phyloP scores from a whole-genome alignment of 352 stramenopile species.

The Globisporangium recalcitrans region DNA sequence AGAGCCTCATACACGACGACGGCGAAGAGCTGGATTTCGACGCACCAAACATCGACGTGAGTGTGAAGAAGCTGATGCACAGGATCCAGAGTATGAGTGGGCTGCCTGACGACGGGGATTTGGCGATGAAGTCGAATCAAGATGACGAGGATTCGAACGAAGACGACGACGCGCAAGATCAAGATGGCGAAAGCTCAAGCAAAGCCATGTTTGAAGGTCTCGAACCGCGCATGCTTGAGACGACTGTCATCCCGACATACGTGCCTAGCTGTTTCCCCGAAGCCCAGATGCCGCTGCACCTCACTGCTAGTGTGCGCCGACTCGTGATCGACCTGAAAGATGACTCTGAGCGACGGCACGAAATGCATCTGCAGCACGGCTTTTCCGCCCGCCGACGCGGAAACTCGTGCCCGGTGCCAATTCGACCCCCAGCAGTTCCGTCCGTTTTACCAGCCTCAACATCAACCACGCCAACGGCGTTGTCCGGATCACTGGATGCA shows the following conservation, averaged over 20 bases:
- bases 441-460: conserved; percentile 6
- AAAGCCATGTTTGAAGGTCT: conserved; percentile 5
- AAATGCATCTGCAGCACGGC: conserved; percentile 12
- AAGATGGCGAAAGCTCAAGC: neutral
- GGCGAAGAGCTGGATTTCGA: conserved; percentile 17
- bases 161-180: conserved; percentile 4
- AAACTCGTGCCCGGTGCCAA: conserved; percentile 55
- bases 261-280: conserved; percentile 19
- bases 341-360: conserved; percentile 41
- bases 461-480: conserved; percentile 7
- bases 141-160: conserved; percentile 17
- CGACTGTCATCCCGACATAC: conserved; percentile 7
- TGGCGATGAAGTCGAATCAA: conserved; percentile 15
- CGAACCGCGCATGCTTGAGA: conserved; percentile 15
- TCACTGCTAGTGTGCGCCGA: conserved; percentile 69
- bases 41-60: conserved; percentile 11
- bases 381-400: conserved; percentile 35
- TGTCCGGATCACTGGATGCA: conserved; percentile 4
- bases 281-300: conserved; percentile 53
- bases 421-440: neutral
- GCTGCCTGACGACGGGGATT: neutral
- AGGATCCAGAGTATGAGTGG: conserved; percentile 17
- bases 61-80: conserved; percentile 18
- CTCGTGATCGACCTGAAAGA: conserved; percentile 73
- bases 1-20: neutral